These are phyloP conservation scores for Pelargonium australe DNA, from an alignment of 441 rosid species.

Conservation along the genomic window DNA sequence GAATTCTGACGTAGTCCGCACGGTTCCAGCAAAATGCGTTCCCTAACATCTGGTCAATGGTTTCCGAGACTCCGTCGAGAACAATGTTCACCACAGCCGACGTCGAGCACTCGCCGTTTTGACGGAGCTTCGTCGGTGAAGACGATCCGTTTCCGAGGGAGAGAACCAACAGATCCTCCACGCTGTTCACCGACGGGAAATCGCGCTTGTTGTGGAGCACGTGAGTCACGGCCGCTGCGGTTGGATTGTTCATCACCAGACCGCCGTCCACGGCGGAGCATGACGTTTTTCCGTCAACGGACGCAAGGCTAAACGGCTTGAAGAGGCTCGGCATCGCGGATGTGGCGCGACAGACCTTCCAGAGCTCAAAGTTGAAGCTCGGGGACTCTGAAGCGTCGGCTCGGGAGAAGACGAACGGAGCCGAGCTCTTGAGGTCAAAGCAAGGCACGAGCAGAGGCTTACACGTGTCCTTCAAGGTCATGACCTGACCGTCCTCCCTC, in stretches of 20 bases:
- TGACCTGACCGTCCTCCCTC: conserved; percentile 55
- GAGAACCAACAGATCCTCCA: conserved; percentile 75
- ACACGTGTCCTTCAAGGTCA: conserved; percentile 80
- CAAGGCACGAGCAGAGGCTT: conserved; percentile 93
- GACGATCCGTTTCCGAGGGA: conserved; percentile 73
- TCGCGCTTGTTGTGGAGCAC: conserved; percentile 92
- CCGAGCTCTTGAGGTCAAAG: conserved; percentile 79
- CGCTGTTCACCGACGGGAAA: conserved; percentile 73
- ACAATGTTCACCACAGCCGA: conserved; percentile 18
- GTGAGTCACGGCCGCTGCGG: conserved; percentile 84
- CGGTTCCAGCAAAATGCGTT: conserved; percentile 64
- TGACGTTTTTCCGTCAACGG: conserved; percentile 71
- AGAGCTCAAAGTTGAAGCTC: conserved; percentile 81
- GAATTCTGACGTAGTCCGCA: conserved; percentile 76
- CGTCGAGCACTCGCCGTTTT: conserved; percentile 11
- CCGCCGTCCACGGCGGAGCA: conserved; percentile 89
- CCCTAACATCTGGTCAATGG: conserved; percentile 25
- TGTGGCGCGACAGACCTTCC: conserved; percentile 88
- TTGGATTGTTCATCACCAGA: conserved; percentile 88
- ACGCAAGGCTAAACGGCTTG: conserved; percentile 56
- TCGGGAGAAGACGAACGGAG: conserved; percentile 93
- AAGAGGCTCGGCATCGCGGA: conserved; percentile 74
- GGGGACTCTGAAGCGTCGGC: conserved; percentile 86
- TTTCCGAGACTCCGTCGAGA: conserved; percentile 23
- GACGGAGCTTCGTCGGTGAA: conserved; percentile 27